These are phyloP conservation scores for Trichoderma polysporum DNA, from an alignment of 2,329 filamentous ascomycete genomes.

Conservation along the genomic window DNA sequence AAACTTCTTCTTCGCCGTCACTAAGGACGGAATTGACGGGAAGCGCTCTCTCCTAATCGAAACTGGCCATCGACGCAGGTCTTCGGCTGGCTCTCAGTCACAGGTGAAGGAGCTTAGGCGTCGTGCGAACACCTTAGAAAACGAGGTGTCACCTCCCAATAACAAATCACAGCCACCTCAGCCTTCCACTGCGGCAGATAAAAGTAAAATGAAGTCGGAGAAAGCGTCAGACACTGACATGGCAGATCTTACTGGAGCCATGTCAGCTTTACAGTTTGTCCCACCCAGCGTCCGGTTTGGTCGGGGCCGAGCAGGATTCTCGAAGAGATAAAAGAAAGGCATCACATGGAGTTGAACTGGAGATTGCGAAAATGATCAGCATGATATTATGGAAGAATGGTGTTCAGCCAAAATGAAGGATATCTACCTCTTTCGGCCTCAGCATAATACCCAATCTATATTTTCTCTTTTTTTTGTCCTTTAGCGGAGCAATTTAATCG, in stretches of 20 bases:
- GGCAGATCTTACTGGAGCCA: slow-evolving; percentile 62
- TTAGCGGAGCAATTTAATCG: not conserved
- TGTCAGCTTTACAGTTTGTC: slow-evolving; percentile 71
- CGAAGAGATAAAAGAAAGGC: slow-evolving; percentile 41
- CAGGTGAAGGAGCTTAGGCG: slow-evolving; percentile 36
- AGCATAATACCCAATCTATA: slow-evolving; percentile 1
- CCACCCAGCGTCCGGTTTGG: slow-evolving; percentile 68
- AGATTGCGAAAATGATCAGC: slow-evolving; percentile 32
- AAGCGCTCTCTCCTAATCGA: slow-evolving; percentile 74
- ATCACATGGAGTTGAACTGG: slow-evolving; percentile 26
- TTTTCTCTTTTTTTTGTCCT: not conserved
- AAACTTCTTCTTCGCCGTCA: slow-evolving; percentile 84
- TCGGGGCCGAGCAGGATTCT: slow-evolving; percentile 54
- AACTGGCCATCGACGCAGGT: slow-evolving; percentile 47
- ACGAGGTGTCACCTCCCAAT: slow-evolving; percentile 20
- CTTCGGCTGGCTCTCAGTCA: slow-evolving; percentile 44
- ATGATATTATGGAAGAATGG: slow-evolving; percentile 33
- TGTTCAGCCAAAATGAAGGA: slow-evolving; percentile 35
- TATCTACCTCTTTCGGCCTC: slow-evolving; percentile 36
- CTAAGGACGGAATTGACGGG: slow-evolving; percentile 86
- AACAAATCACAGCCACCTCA: slow-evolving; percentile 24
- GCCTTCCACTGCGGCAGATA: not conserved
- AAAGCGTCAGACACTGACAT: slow-evolving; percentile 50
- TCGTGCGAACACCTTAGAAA: slow-evolving; percentile 36
- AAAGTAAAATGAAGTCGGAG: slow-evolving; percentile 23